A percentile compares a stretch with the other conserved stretches of the same genome.
These are phyloP conservation scores for Epichloe baconii DNA, from an alignment of 2,329 filamentous ascomycete species.

Conservation along the genomic window DNA sequence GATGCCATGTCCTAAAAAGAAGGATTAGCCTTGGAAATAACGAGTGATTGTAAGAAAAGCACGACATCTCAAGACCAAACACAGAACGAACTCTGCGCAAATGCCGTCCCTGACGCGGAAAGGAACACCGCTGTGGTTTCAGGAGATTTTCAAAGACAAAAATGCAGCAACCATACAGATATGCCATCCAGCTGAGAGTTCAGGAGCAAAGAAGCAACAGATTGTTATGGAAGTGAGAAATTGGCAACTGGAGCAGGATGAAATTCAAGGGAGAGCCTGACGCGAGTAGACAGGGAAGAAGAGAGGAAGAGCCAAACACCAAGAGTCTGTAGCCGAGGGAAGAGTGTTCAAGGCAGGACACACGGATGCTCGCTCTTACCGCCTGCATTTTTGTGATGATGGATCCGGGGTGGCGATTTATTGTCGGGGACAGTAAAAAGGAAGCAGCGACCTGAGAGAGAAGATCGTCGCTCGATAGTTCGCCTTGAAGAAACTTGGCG, in stretches of 20 bases:
- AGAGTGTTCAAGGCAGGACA: slow-evolving; percentile 1
- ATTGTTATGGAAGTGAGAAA: slow-evolving; percentile 9
- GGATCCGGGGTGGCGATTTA: not conserved
- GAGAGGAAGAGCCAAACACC: not conserved
- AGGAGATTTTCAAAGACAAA: slow-evolving; percentile 7
- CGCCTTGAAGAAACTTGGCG: not conserved
- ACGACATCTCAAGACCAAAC: slow-evolving; percentile 2
- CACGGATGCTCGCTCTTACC: slow-evolving; percentile 5
- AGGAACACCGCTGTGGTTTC: not conserved
- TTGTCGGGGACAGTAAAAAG: not conserved
- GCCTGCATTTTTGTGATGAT: not conserved
- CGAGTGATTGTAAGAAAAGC: slow-evolving; percentile 3
- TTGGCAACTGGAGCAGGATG: slow-evolving; percentile 12
- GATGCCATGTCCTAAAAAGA: slow-evolving; percentile 25
- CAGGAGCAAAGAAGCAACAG: slow-evolving; percentile 14
- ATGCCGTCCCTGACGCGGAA: not conserved
- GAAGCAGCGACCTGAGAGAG: slow-evolving; percentile 4
- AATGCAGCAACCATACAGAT: slow-evolving; percentile 15
- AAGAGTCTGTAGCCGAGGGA: slow-evolving; percentile 2
- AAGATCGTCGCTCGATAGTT: not conserved
- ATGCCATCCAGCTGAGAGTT: slow-evolving; percentile 3
- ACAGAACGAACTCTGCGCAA: slow-evolving; percentile 2
- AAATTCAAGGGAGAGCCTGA: slow-evolving; percentile 5
- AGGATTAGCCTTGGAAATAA: slow-evolving; percentile 9
- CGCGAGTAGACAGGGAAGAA: slow-evolving; percentile 3